These are phyloP conservation scores for Fusarium pseudograminearum DNA, from an alignment of 2,329 filamentous ascomycete genomes.

Conservation along the genomic window DNA sequence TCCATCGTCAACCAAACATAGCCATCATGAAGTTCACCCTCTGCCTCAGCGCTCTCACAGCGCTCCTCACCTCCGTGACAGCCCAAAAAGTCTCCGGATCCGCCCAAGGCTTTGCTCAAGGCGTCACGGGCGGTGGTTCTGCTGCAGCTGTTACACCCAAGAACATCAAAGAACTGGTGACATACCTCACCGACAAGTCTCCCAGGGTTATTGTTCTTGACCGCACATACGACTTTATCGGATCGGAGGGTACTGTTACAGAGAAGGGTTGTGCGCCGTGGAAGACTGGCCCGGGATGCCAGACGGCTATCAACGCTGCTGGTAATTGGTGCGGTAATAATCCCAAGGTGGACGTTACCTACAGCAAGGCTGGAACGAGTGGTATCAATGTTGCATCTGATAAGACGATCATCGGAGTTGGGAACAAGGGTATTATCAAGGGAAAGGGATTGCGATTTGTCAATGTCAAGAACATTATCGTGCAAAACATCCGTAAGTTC, in stretches of 20 bases:
- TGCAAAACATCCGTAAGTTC: conserved; percentile 42
- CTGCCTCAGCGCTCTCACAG: neutral
- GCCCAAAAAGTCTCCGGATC: conserved; percentile 11
- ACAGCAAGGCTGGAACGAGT: conserved; percentile 15
- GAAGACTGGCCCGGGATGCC: conserved; percentile 36
- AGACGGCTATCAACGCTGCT: conserved; percentile 45
- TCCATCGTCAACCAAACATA: neutral
- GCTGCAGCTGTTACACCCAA: conserved; percentile 27
- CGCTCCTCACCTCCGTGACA: neutral
- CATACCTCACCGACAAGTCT: conserved; percentile 37
- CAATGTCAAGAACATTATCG: conserved; percentile 51
- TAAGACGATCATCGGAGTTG: conserved; percentile 57
- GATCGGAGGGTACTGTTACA: conserved; percentile 42
- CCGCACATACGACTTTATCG: conserved; percentile 47
- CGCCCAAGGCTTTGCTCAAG: conserved; percentile 31
- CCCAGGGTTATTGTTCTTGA: conserved; percentile 54
- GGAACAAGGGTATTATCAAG: conserved; percentile 54
- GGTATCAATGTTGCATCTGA: conserved; percentile 51
- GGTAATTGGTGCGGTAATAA: conserved; percentile 20
- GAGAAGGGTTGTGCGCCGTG: conserved; percentile 38
- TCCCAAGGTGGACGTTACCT: conserved; percentile 12
- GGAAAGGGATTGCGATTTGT: conserved; percentile 56
- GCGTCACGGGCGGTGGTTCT: conserved; percentile 31
- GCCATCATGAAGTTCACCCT: conserved; percentile 9
- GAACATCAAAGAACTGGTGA: conserved; percentile 27